Evolutionary conservation across 306 rosid species (phyloP).

Genomic region (Potentilla sterilis): DNA sequence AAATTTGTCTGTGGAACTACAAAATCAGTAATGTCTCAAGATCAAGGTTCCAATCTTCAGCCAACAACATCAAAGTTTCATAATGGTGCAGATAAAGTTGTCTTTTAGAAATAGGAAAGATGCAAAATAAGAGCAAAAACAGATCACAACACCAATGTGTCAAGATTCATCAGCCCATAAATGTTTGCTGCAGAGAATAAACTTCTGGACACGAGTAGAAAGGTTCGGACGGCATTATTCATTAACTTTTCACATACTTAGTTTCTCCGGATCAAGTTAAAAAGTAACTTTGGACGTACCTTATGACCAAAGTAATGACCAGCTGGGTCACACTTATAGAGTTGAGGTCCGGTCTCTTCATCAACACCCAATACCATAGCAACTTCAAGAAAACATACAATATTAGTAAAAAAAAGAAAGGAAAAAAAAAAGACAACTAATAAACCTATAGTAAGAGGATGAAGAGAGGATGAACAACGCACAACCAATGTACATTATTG

Average conservation of each 20-base stretch:
- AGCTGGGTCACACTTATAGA: slow-evolving; percentile 96
- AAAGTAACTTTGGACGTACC: slow-evolving; percentile 40
- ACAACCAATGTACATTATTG: slow-evolving; percentile 7
- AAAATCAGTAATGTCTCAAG: background rate
- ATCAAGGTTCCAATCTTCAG: background rate
- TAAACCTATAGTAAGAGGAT: background rate
- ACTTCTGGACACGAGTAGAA: background rate
- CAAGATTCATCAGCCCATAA: background rate
- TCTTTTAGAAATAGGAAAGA: background rate
- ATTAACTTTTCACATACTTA: background rate
- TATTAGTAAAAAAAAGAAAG: slow-evolving; percentile 12
- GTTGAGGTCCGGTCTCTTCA: slow-evolving; percentile 82
- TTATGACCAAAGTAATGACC: slow-evolving; percentile 99
- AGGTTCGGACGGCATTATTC: background rate
- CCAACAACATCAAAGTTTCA: background rate
- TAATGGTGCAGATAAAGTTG: background rate
- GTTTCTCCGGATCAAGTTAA: background rate
- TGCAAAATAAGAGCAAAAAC: background rate
- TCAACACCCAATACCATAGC: slow-evolving; percentile 97
- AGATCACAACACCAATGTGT: background rate
- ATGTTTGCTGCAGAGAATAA: background rate
- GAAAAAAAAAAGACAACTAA: slow-evolving; percentile 8
- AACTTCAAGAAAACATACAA: slow-evolving; percentile 46
- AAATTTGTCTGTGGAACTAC: background rate
- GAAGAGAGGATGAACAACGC: background rate